Evolutionary conservation across 176 grass and related monocot genomes (phyloP).

Genomic region (Eragrostis curvula): DNA sequence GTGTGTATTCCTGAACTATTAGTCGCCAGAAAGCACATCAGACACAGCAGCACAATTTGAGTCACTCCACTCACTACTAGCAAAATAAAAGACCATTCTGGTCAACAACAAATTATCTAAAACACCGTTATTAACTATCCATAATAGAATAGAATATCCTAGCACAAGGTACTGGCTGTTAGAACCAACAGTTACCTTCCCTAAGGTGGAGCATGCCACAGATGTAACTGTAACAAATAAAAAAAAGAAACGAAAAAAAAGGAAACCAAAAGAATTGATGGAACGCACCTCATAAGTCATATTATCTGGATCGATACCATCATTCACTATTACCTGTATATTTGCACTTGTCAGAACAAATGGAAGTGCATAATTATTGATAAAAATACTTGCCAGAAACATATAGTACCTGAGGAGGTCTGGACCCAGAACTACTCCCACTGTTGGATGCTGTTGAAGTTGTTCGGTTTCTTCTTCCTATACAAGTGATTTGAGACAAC

Average conservation of each 20-base stretch:
- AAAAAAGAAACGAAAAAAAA: not conserved
- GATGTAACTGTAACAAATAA: constrained; percentile 16
- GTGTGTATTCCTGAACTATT: not conserved
- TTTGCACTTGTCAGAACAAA: constrained; percentile 28
- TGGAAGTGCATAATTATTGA: constrained; percentile 21
- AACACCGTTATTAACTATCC: not conserved
- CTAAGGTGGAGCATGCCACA: not conserved
- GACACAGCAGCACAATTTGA: not conserved
- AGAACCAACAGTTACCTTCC: constrained; percentile 20
- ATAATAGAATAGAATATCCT: not conserved
- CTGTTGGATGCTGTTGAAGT: constrained; percentile 29
- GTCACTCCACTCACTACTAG: not conserved
- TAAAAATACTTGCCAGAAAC: not conserved
- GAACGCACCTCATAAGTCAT: constrained; percentile 91
- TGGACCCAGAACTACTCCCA: constrained; percentile 35
- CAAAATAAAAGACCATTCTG: not conserved
- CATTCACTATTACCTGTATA: constrained; percentile 56
- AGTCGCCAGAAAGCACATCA: not conserved
- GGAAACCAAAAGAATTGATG: constrained; percentile 22
- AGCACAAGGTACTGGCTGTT: not conserved
- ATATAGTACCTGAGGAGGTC: constrained; percentile 63
- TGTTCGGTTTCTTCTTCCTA: constrained; percentile 54
- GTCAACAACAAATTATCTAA: not conserved
- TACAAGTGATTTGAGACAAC: constrained; percentile 39
- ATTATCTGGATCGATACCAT: constrained; percentile 76